Conservation (phyloP, 768 basidiomycete species). For the Xerocomus spinulosus region DNA sequence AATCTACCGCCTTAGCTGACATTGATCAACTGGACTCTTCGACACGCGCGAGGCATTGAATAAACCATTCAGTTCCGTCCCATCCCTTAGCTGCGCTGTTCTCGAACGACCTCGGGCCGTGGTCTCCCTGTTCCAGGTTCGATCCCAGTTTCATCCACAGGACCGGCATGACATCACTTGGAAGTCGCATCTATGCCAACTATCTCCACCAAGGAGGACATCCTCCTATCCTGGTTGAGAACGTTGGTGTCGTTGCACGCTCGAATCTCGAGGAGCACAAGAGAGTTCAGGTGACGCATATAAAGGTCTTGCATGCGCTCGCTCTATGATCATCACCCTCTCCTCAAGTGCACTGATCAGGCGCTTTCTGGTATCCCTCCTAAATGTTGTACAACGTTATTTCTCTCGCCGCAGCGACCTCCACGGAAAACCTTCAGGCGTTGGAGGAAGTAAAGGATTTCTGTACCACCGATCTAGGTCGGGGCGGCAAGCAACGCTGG, state of each 20-base stretch:
- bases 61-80: constrained; percentile 9
- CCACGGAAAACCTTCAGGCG: constrained; percentile 45
- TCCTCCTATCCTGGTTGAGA: constrained; percentile 15
- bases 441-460: constrained; percentile 53
- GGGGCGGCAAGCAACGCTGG: constrained; percentile 48
- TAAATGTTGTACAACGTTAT: constrained; percentile 35
- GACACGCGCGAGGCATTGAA: constrained; percentile 14
- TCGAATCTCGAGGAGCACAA: constrained; percentile 11
- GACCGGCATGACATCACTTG: constrained; percentile 10
- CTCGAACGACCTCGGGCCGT: constrained; percentile 21
- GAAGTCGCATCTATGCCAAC: constrained; percentile 19
- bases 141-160: constrained; percentile 21
- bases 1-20: constrained; percentile 10
- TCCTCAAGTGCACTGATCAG: constrained; percentile 4
- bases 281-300: constrained; percentile 7
- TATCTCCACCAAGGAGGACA: constrained; percentile 21
- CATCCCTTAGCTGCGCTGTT: constrained; percentile 12
- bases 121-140: constrained; percentile 18
- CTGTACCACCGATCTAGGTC: constrained; percentile 49
- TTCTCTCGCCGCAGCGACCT: constrained; percentile 41
- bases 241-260: constrained; percentile 15
- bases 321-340: constrained; percentile 13
- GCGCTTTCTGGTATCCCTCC: neutral
- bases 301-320: constrained; percentile 16
- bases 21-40: constrained; percentile 6